Evolutionary conservation across 2,329 filamentous ascomycete genomes (phyloP), one percentile per base, ranked within the genome.

Genomic region (Penicillium brasilianum): DNA sequence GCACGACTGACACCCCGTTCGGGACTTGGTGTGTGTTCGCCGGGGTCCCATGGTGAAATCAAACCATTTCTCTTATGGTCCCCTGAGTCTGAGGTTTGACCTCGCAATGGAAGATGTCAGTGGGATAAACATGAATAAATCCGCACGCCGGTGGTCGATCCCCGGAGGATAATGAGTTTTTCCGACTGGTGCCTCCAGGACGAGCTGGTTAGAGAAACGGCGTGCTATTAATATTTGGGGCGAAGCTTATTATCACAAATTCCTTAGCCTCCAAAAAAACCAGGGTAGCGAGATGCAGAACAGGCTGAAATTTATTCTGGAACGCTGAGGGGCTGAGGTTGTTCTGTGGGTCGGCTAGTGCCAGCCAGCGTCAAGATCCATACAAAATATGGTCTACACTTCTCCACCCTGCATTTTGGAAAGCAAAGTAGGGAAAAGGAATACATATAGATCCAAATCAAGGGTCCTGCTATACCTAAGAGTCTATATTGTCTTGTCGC

Each of bases 11-110:
- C 59, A 61, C 25, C 59, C 59, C 6, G 54, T 58, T 18, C 59
- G 43, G 16, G 59, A 61, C 30, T 61, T 58, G 9, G 28, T 61
- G 34, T 61, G 59, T 32, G 55, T 46, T 25, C 59, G 49, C 25
- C 59, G 59, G n/a, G 48, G 52, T 25, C 65, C 36, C 36, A 36
- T 52, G 20, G 32, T 36, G 32, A 9, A 28, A 22, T 25, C 13
- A 14, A 4, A 22, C 22, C 50, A 52, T 39, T 28, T 41, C 37
- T 10, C 1, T 18, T 48, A 37, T 13, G 25, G 3, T 28, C 25
- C 25, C 3, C 9, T 10, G 22, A 8, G 14, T 28, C 2, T 4
- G 37, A 6, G 25, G n/a, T 10, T 16, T 30, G 13, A 28, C 25
- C 6, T 32, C 22, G 37, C 36, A 41, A n/a, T 32, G 16, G 11